Conservation (phyloP, 2,329 filamentous ascomycete species). For the Cladorrhinum sp. region DNA sequence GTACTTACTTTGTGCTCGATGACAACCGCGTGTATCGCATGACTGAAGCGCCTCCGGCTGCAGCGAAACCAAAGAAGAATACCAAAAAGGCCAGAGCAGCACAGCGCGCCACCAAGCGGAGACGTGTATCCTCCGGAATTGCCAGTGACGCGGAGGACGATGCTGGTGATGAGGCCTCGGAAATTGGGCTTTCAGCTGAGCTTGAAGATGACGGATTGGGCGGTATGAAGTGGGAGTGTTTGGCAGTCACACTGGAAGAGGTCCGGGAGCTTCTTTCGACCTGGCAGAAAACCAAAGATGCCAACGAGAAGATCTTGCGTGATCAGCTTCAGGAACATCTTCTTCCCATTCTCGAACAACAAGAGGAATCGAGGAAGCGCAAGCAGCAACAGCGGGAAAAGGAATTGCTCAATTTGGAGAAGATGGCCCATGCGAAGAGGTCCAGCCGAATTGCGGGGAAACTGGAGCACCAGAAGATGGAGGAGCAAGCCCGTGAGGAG, state of each 20-base stretch:
- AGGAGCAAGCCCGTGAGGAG: conserved; percentile 68
- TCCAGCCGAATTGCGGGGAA: conserved; percentile 86
- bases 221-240: conserved; percentile 83
- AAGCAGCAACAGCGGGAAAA: conserved; percentile 67
- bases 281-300: conserved; percentile 73
- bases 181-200: conserved; percentile 30
- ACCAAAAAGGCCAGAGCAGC: conserved; percentile 63
- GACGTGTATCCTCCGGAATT: conserved; percentile 52
- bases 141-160: conserved; percentile 36
- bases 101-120: conserved; percentile 68
- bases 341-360: conserved; percentile 78
- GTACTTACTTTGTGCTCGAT: conserved; percentile 85
- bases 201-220: conserved; percentile 63
- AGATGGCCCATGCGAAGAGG: conserved; percentile 88
- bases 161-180: conserved; percentile 34
- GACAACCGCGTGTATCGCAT: conserved; percentile 90
- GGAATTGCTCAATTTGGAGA: conserved; percentile 76
- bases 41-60: conserved; percentile 68
- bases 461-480: conserved; percentile 71
- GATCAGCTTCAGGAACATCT: conserved; percentile 73
- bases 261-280: conserved; percentile 68
- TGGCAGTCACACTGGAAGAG: conserved; percentile 78
- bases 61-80: conserved; percentile 60
- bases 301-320: conserved; percentile 78
- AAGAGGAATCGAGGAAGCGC: conserved; percentile 70